These are phyloP conservation scores for Metschnikowia koreensis DNA, from an alignment of 805 yeast genomes.

Conservation along the genomic window DNA sequence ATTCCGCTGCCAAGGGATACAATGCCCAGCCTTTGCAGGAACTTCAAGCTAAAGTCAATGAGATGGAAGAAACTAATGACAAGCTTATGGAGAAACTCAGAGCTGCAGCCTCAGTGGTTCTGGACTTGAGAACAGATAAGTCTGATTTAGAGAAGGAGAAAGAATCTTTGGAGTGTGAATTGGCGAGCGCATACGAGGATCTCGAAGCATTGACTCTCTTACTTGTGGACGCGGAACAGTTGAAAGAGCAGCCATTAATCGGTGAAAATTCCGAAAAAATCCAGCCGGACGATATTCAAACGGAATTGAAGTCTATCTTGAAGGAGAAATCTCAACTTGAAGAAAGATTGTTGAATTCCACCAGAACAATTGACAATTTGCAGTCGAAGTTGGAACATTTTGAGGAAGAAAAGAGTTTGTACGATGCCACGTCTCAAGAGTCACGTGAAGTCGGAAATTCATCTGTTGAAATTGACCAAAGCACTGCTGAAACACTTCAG, in stretches of 20 bases:
- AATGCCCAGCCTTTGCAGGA: slow-evolving; percentile 19
- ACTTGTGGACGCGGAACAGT: slow-evolving; percentile 10
- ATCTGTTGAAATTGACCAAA: neutral
- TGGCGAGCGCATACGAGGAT: slow-evolving; percentile 16
- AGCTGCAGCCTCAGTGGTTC: slow-evolving; percentile 35
- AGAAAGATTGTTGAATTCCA: slow-evolving; percentile 1
- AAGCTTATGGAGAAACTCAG: slow-evolving; percentile 43
- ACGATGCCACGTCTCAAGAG: neutral
- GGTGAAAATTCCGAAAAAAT: neutral
- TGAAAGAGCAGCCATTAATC: neutral
- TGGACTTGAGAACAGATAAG: slow-evolving; percentile 28
- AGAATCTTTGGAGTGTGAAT: slow-evolving; percentile 10
- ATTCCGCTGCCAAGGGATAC: slow-evolving; percentile 7
- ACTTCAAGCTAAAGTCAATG: slow-evolving; percentile 9
- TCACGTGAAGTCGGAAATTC: neutral
- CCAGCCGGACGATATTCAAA: neutral
- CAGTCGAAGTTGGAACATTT: neutral
- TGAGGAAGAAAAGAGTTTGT: neutral
- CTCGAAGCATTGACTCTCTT: slow-evolving; percentile 10
- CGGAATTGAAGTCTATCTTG: neutral
- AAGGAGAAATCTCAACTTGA: slow-evolving; percentile 4
- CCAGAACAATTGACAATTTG: slow-evolving; percentile 4
- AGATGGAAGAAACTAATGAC: slow-evolving; percentile 28
- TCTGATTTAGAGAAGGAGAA: slow-evolving; percentile 4
- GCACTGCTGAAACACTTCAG: neutral